Evolutionary conservation across 257 asterid species (phyloP).

Genomic region (Echites panduratus): DNA sequence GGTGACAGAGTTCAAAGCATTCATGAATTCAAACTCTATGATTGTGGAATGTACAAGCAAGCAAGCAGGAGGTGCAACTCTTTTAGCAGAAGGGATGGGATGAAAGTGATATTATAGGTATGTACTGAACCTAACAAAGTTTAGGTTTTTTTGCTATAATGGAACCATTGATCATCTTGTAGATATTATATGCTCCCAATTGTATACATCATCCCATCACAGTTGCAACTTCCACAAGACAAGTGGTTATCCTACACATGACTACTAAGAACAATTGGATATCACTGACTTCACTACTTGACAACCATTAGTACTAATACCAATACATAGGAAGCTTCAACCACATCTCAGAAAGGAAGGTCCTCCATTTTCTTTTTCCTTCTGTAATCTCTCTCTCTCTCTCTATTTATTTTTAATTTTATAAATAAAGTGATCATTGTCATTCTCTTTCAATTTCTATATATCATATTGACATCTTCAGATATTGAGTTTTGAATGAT

Average conservation of each 20-base stretch:
- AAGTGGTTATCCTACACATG: conserved; percentile 7
- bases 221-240: conserved; percentile 13
- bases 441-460: not conserved
- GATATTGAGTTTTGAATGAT: not conserved
- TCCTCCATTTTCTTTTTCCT: too few relatives aligned
- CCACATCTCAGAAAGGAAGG: not conserved
- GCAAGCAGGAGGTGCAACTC: not conserved
- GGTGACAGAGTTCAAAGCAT: too few relatives aligned
- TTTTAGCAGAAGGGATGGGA: conserved; percentile 9
- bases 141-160: too few relatives aligned
- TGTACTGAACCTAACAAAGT: not conserved
- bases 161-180: too few relatives aligned
- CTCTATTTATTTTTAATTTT: too few relatives aligned
- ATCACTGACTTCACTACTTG: not conserved
- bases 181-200: conserved; percentile 20
- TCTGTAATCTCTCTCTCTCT: too few relatives aligned
- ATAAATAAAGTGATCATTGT: not conserved
- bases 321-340: not conserved
- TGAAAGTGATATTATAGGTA: not conserved
- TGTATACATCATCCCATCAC: not conserved
- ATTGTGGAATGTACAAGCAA: not conserved
- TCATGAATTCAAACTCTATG: too few relatives aligned
- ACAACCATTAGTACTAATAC: not conserved
- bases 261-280: not conserved
- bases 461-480: not conserved